Base-by-base conservation (phyloP, 73 alveolate genomes). In the Paramecium primaurelia region DNA sequence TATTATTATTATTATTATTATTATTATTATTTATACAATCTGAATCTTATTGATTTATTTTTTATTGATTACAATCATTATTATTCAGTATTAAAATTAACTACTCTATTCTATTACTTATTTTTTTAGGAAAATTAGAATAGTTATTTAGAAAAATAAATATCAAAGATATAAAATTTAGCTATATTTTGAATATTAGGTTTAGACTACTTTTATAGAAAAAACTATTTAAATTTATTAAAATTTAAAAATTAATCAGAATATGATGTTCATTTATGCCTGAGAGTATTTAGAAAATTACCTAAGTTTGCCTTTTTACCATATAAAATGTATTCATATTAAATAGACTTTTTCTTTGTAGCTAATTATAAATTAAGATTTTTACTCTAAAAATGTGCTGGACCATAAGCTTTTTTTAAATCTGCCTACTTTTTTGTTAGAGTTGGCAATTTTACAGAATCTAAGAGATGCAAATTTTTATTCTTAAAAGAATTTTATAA, bases 251-350 rank as follows among this genome's bases (percentile, higher is more conserved):
- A 88, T 30, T 37, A 89, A 84, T 58, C 75, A 47, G 38, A 44
- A 37, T 69, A 75, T 71, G 18, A 38, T 18, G 54, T 26, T 28
- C 51, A 37, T 58, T 36, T 45, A 80, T 45, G 47, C 8, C 91
- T 40, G 44, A 80, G 73, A 44, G 91, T 80, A 80, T 80, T 80
- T 49, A 80, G 64, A 80, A 80, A 80, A 49, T 47, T 80, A 22
- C 64, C 47, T 80, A 80, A 36, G 30, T 80, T 80, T 3, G 91
- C 91, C 47, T 80, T 80, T 42, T 80, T 80, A 40, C 91, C 91
- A 47, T 45, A 80, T 25, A 80, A 14, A 2, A 80, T 42, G 47
- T 80, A 80, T 26, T 80, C 91, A 80, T 80, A 47, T 80, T 80
- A 49, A 10, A 44, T 40, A 18, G 91, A 80, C 58, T 80, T 80